Conservation (phyloP, 164 flowering plant genomes). For the Annona squamosa region DNA sequence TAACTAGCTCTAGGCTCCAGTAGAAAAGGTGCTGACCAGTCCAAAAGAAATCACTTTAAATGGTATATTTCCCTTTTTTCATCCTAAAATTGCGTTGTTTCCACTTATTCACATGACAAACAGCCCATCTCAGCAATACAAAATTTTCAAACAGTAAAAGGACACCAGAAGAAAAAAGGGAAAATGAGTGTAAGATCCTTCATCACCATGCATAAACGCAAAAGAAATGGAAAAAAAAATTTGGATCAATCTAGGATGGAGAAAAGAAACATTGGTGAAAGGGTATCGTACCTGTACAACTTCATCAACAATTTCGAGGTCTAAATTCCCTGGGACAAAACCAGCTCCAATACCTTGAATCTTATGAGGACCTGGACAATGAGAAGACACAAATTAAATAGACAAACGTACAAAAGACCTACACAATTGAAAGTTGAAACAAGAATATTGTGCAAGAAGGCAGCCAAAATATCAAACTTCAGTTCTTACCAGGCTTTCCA, state of each 20-base stretch:
- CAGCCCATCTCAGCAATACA: background rate
- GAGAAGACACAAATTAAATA: background rate
- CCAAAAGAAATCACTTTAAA: background rate
- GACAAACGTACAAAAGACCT: background rate
- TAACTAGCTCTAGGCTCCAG: background rate
- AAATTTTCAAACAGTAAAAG: background rate
- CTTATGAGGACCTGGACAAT: conserved; percentile 41
- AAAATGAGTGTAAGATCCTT: background rate
- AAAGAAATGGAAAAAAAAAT: background rate
- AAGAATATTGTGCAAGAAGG: background rate
- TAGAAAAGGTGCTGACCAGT: background rate
- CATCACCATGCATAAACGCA: too few species aligned
- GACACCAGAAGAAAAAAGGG: background rate
- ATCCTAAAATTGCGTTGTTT: background rate
- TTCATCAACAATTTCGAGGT: conserved; percentile 15
- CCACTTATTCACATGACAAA: background rate
- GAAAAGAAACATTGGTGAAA: background rate
- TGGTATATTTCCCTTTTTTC: background rate
- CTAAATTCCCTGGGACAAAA: conserved; percentile 79
- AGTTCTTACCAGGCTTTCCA: conserved; percentile 76
- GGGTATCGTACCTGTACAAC: background rate
- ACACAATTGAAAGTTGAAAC: background rate
- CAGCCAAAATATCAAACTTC: background rate
- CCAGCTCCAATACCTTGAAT: conserved; percentile 99
- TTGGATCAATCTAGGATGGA: background rate